phyloP scores from a whole-genome alignment of 257 asterid genomes.

The Solanum ahanhuiri region DNA sequence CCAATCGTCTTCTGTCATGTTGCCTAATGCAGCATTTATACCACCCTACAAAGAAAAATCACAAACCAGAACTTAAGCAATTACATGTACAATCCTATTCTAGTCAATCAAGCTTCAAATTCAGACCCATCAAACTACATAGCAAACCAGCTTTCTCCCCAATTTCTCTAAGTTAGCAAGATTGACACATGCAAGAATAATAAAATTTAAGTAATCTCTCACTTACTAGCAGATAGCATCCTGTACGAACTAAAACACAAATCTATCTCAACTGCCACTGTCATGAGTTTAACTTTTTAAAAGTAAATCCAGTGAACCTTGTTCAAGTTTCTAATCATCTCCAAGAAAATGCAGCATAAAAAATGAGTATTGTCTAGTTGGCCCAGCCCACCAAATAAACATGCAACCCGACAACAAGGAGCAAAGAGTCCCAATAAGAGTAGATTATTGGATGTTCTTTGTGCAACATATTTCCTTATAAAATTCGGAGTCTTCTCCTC shows the following conservation, averaged over 20 bases:
- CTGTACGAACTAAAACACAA: too few species aligned
- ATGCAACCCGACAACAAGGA: background rate
- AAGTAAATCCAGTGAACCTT: background rate
- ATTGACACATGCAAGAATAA: background rate
- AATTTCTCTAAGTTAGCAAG: background rate
- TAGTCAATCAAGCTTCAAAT: background rate
- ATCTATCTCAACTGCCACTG: too few species aligned
- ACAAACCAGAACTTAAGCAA: background rate
- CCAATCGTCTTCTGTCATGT: slow-evolving; percentile 98
- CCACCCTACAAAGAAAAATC: slow-evolving; percentile 55
- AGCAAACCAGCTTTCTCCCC: background rate
- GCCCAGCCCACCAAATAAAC: background rate
- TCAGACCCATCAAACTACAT: background rate
- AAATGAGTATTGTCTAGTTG: background rate
- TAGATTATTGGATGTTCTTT: background rate
- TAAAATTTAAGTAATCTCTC: background rate
- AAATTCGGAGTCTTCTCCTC: background rate
- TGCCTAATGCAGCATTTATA: slow-evolving; percentile 94
- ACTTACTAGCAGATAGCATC: background rate
- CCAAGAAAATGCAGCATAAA: background rate
- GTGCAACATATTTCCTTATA: background rate
- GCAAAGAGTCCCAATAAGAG: background rate
- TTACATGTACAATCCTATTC: background rate
- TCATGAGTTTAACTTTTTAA: background rate
- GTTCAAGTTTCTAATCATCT: background rate